Percentiles rank a stretch among this genome's conserved stretches.
Evolutionary conservation across 2,329 filamentous ascomycete species (phyloP).

Genomic region (Talaromyces funiculosus): DNA sequence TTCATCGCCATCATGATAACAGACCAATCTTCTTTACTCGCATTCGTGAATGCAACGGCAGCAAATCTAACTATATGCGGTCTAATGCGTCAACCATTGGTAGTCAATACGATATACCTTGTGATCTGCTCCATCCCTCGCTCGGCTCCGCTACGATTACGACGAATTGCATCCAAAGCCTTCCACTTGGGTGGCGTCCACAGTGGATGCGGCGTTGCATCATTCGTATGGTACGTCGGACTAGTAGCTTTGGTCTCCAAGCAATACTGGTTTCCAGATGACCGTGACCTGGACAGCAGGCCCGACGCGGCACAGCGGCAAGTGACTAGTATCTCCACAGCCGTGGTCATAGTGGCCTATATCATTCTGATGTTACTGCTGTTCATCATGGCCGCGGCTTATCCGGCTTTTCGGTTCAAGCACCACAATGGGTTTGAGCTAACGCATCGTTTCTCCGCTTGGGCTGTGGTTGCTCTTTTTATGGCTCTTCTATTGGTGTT

Average conservation of each 20-base stretch:
- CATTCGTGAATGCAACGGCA: conserved; percentile 39
- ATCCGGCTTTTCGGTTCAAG: conserved; percentile 57
- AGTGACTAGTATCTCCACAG: conserved; percentile 21
- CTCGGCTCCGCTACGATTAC: conserved; percentile 41
- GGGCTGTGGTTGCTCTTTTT: conserved; percentile 60
- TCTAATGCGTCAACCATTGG: conserved; percentile 47
- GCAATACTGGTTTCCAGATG: conserved; percentile 25
- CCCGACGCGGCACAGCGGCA: conserved; percentile 9
- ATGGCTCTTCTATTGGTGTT: conserved; percentile 58
- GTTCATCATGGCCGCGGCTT: conserved; percentile 57
- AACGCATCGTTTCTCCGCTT: conserved; percentile 68
- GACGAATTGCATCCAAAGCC: conserved; percentile 44
- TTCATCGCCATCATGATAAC: conserved; percentile 33
- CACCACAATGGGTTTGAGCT: conserved; percentile 66
- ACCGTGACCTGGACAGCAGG: background rate
- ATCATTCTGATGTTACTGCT: conserved; percentile 54
- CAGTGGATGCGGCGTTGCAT: conserved; percentile 46
- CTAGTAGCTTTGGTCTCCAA: conserved; percentile 32
- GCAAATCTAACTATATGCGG: conserved; percentile 45
- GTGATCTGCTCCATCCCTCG: conserved; percentile 42
- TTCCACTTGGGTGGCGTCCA: conserved; percentile 53
- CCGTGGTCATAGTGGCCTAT: conserved; percentile 52
- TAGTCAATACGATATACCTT: conserved; percentile 49
- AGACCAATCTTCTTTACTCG: conserved; percentile 29
- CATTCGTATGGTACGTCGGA: conserved; percentile 44